Conservation (phyloP, 208 protist genomes). For the Ichthyophonus hoferi region DNA sequence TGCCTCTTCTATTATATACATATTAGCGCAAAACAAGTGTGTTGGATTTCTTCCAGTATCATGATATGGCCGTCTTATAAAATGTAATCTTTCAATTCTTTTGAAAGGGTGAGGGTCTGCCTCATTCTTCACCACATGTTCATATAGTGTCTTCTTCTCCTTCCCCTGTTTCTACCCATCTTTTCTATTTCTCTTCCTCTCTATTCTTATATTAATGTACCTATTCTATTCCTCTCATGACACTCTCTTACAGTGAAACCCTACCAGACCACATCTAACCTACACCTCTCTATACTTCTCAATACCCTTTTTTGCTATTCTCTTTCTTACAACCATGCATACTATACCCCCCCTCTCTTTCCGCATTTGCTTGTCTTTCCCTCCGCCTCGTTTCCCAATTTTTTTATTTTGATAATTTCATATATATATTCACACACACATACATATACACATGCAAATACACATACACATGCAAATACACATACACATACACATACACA, state of each 20-base stretch:
- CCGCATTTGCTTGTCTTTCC: too few species aligned
- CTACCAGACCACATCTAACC: too few species aligned
- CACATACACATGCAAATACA: background rate
- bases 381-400: background rate
- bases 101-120: too few species aligned
- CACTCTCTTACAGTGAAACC: too few species aligned
- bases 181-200: background rate
- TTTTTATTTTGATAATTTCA: background rate
- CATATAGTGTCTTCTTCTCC: background rate
- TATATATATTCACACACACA: background rate
- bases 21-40: too few species aligned
- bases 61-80: too few species aligned
- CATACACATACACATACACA: constrained; percentile 9
- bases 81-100: too few species aligned
- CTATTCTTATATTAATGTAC: too few species aligned
- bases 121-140: too few species aligned
- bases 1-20: too few species aligned
- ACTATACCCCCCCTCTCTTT: background rate
- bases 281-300: background rate
- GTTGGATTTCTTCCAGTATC: too few species aligned
- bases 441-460: constrained; percentile 3
- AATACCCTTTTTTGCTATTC: background rate
- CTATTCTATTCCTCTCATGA: too few species aligned
- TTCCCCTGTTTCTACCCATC: background rate
- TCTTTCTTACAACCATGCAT: background rate